Evolutionary conservation across 306 rosid genomes (phyloP), one percentile per base, ranked within the genome.

Genomic region (Dalbergia oliveri): DNA sequence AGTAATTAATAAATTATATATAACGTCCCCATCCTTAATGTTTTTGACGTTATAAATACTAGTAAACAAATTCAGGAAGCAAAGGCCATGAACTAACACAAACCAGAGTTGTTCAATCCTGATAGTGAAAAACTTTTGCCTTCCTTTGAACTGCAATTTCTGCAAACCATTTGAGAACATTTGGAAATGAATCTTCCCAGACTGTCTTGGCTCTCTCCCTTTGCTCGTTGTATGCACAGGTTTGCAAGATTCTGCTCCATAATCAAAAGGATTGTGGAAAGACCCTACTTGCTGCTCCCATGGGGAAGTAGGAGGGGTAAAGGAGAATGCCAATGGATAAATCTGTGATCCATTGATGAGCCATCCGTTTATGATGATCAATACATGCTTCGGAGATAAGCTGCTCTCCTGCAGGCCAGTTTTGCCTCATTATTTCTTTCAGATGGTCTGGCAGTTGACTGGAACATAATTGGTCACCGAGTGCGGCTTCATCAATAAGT

Each of bases 111-210:
- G 15, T 66, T 9, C 31, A 82, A 16, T 51, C 45, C 39, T 12
- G 41, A 62, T 21, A 12, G 43, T 60, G 73, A 51, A 18, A 0
- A 21, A 65, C 35, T 50, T 64, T 56, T 13, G 86, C 64, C 80
- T 69, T 80, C 62, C 81, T 78, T 84, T 23, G 81, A 66, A 81
- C 84, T 15, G 5, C 70, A 35, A 34, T 35, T 58, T 62, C 68
- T 12, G 69, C 14, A 59, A 68, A 16, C 79, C 72, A 61, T 71
- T 77, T 88, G 39, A 89, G 12, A 16, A 70, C 78, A 13, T 13
- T 75, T 41, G 79, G 75, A 58, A 72, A 71, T 11, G 77, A 49
- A 86, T 53, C 82, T 76, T 86, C 54, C 89, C 90, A 84, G 14
- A 79, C n/a, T 15, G 72, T 88, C 75, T 77, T 91, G 72, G 61